phyloP scores from a whole-genome alignment of 108 stramenopile species.

The Skeletonema grethae region DNA sequence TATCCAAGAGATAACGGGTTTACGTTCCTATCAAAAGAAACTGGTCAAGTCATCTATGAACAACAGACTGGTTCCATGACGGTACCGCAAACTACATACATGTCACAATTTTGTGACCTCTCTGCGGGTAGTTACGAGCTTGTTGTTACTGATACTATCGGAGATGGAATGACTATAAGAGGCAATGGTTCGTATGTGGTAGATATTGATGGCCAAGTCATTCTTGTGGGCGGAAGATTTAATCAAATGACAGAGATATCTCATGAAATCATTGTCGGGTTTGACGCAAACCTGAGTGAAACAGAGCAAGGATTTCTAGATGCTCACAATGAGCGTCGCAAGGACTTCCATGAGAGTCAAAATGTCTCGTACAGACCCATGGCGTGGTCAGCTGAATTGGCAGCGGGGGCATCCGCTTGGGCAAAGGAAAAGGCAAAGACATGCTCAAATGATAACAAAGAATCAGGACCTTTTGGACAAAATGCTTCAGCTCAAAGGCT shows the following conservation, averaged over 20 bases:
- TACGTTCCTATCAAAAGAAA: neutral
- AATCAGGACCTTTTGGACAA: neutral
- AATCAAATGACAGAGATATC: neutral
- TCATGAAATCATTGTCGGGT: constrained; percentile 7
- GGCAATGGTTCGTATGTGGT: neutral
- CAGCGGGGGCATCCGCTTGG: neutral
- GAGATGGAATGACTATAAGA: neutral
- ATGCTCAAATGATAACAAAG: neutral
- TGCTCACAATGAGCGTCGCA: neutral
- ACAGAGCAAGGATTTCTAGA: neutral
- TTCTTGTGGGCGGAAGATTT: neutral
- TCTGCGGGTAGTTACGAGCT: neutral
- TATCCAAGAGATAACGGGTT: neutral
- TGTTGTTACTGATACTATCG: neutral
- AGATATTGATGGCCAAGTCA: neutral
- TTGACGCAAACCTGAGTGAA: neutral
- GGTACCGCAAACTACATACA: neutral
- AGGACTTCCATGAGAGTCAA: neutral
- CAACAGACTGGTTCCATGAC: neutral
- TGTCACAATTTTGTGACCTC: neutral
- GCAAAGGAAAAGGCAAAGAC: neutral
- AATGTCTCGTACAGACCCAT: neutral
- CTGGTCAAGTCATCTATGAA: neutral
- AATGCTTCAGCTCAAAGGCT: neutral
- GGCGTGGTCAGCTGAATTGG: constrained; percentile 5